Evolutionary conservation across 208 protist genomes (phyloP), one percentile per base, ranked within the genome.

Genomic region (Porcisia deanei): DNA sequence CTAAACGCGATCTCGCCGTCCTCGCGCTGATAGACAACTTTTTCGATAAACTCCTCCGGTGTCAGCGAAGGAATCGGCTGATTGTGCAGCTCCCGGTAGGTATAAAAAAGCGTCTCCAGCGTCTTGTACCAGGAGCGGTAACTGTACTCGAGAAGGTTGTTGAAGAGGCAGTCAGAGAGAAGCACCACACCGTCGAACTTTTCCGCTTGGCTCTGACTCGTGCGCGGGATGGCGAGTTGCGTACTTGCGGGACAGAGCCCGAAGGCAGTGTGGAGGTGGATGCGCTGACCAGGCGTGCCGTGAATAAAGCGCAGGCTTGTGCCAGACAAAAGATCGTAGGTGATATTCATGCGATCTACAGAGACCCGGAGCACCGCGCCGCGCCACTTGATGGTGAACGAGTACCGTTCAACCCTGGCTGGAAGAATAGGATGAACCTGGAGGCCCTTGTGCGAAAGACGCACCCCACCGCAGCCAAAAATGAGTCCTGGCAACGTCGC

Each of bases 131-230:
- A 97, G 41, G 91, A 83, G 39, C 89, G 77, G 83, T 92, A 97
- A 76, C 88, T 95, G 83, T 94, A 92, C 66, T 97, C 88, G 60
- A 92, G 84, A n/a, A 94, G 83, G 78, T 96, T 91, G 76, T 94
- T 80, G 74, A 97, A 94, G 45, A 97, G 77, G 34, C 82, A 87
- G 70, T 97, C 94, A 43, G 77, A 86, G 37, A 93, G 82, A 65
- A 97, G 87, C 71, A 97, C 81, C 60, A 90, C 94, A 39, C 94
- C 94, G 58, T 95, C 94, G 77, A 97, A 94, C 63, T 90, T 77
- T 16, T 82, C 81, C 30, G 88, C 72, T 60, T 77, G 82, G 37
- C 80, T 87, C 34, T 77, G 77, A 34, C 81, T 85, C 37, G 79
- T 71, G 60, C 88, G 90, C 12, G 91, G 88, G 59, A 97, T 88